phyloP scores from a whole-genome alignment of 345 rosid species.

The Syzygium jambos region DNA sequence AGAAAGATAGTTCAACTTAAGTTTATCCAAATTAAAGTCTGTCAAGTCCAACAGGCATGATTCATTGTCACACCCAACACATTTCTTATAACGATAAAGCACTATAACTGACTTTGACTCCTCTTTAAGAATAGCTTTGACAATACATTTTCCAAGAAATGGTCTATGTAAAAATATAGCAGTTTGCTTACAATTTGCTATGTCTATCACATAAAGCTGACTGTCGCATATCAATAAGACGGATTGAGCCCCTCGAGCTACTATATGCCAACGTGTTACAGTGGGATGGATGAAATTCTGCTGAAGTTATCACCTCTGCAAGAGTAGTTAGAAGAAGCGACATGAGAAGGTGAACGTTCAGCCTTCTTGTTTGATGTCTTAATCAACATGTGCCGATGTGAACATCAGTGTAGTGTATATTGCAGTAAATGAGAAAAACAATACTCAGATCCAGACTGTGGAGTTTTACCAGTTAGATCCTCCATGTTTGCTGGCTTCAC shows the following conservation, averaged over 20 bases:
- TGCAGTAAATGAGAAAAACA: not conserved
- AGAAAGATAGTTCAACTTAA: not conserved
- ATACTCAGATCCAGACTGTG: not conserved
- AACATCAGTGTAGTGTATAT: not conserved
- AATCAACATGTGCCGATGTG: not conserved
- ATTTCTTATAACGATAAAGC: not conserved
- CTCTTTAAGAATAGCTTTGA: not conserved
- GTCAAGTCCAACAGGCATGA: not conserved
- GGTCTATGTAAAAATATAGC: not conserved
- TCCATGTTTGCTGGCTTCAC: slow-evolving; percentile 60
- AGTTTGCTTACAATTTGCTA: slow-evolving; percentile 67
- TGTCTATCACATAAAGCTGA: slow-evolving; percentile 96
- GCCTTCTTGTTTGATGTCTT: not conserved
- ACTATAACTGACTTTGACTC: not conserved
- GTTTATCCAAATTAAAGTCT: not conserved
- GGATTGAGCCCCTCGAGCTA: slow-evolving; percentile 97
- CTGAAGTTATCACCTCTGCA: slow-evolving; percentile 99
- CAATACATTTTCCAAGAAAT: not conserved
- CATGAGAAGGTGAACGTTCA: not conserved
- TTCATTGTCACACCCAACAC: not conserved
- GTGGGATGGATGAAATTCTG: slow-evolving; percentile 93
- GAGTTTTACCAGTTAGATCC: slow-evolving; percentile 42
- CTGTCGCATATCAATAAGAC: slow-evolving; percentile 94
- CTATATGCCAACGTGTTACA: slow-evolving; percentile 93
- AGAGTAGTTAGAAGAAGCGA: not conserved